phyloP scores from a whole-genome alignment of 768 basidiomycete species.

The Leccinum aurantiacum region DNA sequence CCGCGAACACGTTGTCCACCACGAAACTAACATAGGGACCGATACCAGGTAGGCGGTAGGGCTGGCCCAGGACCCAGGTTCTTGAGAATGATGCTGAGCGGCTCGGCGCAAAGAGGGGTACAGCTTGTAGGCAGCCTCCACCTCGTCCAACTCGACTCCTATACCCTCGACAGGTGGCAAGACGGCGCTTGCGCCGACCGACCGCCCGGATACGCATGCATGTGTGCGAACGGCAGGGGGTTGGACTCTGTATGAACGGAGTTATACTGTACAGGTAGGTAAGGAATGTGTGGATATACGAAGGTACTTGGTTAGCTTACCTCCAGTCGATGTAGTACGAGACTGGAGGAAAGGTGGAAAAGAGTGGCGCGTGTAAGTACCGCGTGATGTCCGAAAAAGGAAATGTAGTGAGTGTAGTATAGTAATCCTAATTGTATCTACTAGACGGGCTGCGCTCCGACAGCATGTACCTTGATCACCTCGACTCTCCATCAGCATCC shows the following conservation, averaged over 20 bases:
- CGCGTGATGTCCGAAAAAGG: no score
- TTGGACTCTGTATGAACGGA: no score
- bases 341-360: no score
- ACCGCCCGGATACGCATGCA: conserved; percentile 31
- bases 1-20: conserved; percentile 84
- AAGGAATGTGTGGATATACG: no score
- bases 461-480: conserved; percentile 70
- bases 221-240: no score
- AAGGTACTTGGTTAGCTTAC: no score
- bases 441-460: no score
- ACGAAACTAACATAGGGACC: conserved; percentile 84
- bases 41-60: conserved; percentile 57
- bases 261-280: no score
- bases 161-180: conserved; percentile 70
- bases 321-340: no score
- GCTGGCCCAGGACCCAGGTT: conserved; percentile 58
- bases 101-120: conserved; percentile 70
- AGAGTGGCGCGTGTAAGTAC: no score
- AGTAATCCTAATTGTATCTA: no score
- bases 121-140: conserved; percentile 72
- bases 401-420: no score
- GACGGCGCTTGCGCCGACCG: conserved; percentile 28
- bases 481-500: conserved; percentile 78
- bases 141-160: conserved; percentile 83
- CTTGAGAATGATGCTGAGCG: conserved; percentile 77